These are phyloP conservation scores for Salix koriyanagi DNA, from an alignment of 345 rosid genomes.

Conservation along the genomic window DNA sequence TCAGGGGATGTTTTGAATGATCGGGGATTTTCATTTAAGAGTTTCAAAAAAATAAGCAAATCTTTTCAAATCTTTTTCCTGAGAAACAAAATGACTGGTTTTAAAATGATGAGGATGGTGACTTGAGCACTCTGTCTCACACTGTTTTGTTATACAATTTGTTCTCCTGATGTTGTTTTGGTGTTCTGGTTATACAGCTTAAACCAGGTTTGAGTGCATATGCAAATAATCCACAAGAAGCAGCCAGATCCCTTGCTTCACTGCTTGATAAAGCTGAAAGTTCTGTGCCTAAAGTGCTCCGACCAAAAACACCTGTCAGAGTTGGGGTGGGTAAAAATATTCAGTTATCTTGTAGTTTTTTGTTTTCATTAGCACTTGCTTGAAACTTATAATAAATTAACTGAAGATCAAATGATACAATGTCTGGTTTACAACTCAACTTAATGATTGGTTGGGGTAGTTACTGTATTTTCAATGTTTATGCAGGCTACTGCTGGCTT, in stretches of 20 bases:
- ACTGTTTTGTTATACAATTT: no score
- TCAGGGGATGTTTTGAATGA: neutral
- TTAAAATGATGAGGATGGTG: neutral
- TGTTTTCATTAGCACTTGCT: neutral
- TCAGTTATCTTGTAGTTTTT: neutral
- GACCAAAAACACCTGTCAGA: conserved; percentile 87
- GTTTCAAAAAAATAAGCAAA: no score
- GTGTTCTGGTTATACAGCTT: conserved; percentile 37
- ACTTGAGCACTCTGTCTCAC: neutral
- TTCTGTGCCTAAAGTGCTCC: conserved; percentile 72
- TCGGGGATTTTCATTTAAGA: no score
- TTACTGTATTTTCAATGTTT: conserved; percentile 12
- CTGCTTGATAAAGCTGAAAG: conserved; percentile 85
- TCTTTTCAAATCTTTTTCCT: no score
- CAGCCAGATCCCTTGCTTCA: conserved; percentile 58
- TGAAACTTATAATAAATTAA: neutral
- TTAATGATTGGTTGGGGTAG: neutral
- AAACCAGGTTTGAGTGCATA: conserved; percentile 83
- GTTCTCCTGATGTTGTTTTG: conserved; percentile 11
- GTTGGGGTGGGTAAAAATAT: conserved; percentile 64
- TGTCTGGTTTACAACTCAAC: neutral
- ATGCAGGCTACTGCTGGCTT: conserved; percentile 93
- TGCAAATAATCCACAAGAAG: conserved; percentile 67
- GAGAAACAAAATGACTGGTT: neutral
- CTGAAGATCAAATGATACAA: neutral